A percentile compares a stretch with the other conserved stretches of the same genome.
Conservation (phyloP, 202 grass and related monocot species). For the Setaria viridis region DNA sequence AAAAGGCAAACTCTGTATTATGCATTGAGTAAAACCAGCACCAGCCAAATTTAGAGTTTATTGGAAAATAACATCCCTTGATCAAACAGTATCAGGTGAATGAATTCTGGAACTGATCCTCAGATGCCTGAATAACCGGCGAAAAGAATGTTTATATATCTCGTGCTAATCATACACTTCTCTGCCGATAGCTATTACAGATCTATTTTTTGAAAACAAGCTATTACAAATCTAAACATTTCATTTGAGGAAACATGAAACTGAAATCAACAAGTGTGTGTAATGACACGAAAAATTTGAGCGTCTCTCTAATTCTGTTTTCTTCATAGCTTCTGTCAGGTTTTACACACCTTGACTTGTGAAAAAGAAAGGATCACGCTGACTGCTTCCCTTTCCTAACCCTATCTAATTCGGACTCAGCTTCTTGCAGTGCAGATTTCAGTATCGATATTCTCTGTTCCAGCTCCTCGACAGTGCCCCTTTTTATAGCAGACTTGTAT, state of each 20-base stretch:
- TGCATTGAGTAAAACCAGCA: not conserved
- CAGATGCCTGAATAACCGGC: not conserved
- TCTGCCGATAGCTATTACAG: slow-evolving; percentile 45
- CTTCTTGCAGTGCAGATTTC: slow-evolving; percentile 66
- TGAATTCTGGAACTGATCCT: not conserved
- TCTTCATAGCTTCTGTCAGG: not conserved
- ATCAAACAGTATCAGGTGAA: not conserved
- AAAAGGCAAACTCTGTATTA: not conserved
- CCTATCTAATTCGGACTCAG: slow-evolving; percentile 79
- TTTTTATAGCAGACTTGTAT: slow-evolving; percentile 65
- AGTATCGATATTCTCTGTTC: slow-evolving; percentile 70
- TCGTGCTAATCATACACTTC: slow-evolving; percentile 28
- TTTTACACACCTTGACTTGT: slow-evolving; percentile 18
- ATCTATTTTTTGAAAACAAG: slow-evolving; percentile 24
- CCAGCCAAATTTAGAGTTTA: not conserved
- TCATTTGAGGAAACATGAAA: slow-evolving; percentile 27
- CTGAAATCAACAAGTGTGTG: slow-evolving; percentile 40
- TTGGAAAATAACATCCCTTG: not conserved
- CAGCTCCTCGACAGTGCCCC: slow-evolving; percentile 77
- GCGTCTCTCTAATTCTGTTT: slow-evolving; percentile 24
- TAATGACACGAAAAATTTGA: slow-evolving; percentile 35
- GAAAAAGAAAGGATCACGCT: slow-evolving; percentile 50
- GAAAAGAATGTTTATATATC: slow-evolving; percentile 25
- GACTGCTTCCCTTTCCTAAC: slow-evolving; percentile 80
- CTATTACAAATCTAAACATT: slow-evolving; percentile 47